Base-by-base conservation (phyloP, 108 stramenopile species). In the Cyclotella choctawhatcheeana region DNA sequence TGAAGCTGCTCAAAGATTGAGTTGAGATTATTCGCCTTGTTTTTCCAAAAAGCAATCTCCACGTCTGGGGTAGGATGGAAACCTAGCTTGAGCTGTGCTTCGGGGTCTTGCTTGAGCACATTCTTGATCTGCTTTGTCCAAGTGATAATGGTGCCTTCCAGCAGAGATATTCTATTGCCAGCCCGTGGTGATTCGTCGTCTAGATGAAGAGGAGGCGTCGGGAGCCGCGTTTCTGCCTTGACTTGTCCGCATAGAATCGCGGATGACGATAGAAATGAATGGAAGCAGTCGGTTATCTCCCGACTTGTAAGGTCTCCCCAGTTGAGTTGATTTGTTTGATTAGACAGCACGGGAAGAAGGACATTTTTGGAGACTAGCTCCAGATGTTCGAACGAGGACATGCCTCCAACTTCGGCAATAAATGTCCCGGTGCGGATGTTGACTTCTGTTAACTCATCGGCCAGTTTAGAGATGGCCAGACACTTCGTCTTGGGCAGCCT, bases 51-150 rank as follows among this genome's bases (percentile, higher is more conserved):
- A 10, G 72, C 75, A 55, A 96, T 85, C 74, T 96, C 96, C 26
- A 84, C 87, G 61, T 93, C 91, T 13, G 96, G 96, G 8, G 94
- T 92, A 4, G 96, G 96, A 62, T 95, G 88, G 47, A 72, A 40
- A 24, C 95, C 93, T 14, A 77, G 73, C 76, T 95, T 95, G 43
- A 96, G 88, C 63, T 83, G 86, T 18, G 74, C 63, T 61, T 95
- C 96, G 8, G 96, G 94, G 76, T 96, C 96, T 82, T 94, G 92
- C 74, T 94, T 93, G 58, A 96, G 79, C 13, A 96, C 92, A 58
- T 68, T 84, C 64, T 93, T 92, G 64, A 96, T 94, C 79, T 96
- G 96, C 65, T 95, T 96, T 16, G 94, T 96, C 96, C 96, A 96
- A 21, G 90, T 95, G 60, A 94, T 85, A 58, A 96, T 89, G 56